phyloP scores from a whole-genome alignment of 352 stramenopile genomes.

The Pythium plurisporium region DNA sequence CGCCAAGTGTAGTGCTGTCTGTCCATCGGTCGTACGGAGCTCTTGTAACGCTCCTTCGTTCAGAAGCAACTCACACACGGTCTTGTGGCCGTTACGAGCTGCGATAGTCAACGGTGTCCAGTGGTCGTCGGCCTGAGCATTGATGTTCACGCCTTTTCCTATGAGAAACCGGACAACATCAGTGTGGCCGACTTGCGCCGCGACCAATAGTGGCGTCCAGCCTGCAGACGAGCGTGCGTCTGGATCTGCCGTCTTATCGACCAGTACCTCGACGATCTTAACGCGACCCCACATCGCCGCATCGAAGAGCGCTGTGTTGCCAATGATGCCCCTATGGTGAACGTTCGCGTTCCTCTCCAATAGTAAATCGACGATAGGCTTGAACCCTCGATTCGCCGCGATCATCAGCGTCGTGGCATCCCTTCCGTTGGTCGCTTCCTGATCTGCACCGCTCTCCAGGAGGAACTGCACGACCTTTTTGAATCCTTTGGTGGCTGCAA shows the following conservation, averaged over 20 bases:
- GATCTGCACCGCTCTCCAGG: background rate
- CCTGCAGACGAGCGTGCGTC: background rate
- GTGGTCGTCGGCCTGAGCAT: background rate
- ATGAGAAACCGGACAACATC: background rate
- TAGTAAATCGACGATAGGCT: background rate
- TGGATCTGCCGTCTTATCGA: background rate
- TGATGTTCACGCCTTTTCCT: background rate
- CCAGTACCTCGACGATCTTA: background rate
- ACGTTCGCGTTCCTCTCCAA: background rate
- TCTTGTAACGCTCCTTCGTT: background rate
- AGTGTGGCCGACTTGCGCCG: background rate
- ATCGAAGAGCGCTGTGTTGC: background rate
- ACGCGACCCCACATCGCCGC: background rate
- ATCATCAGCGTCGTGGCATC: background rate
- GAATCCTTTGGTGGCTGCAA: background rate
- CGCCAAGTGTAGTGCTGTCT: background rate
- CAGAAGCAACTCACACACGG: background rate
- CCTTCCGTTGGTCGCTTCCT: background rate
- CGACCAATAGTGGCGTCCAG: background rate
- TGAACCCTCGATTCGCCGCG: background rate
- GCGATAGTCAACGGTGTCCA: constrained; percentile 4
- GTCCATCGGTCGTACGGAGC: background rate
- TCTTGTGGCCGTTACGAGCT: background rate
- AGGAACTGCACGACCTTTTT: background rate
- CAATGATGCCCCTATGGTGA: background rate